These are phyloP conservation scores for Capronia epimyces DNA, from an alignment of 2,329 filamentous ascomycete genomes.

Conservation along the genomic window DNA sequence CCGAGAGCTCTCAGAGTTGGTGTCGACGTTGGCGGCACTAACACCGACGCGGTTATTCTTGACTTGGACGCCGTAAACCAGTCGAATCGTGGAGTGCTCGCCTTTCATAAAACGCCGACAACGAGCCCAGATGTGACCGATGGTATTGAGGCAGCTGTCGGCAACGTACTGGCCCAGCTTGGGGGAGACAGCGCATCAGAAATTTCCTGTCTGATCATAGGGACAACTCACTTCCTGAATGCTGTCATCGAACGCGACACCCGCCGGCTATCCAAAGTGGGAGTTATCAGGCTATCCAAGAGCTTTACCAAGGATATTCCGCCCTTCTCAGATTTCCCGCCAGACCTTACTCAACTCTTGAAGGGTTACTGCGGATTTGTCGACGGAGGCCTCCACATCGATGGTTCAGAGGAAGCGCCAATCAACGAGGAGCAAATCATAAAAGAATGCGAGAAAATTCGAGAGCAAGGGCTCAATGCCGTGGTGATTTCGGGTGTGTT, in stretches of 20 bases:
- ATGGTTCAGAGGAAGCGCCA: conserved; percentile 41
- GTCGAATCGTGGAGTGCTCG: conserved; percentile 40
- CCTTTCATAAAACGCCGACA: conserved; percentile 48
- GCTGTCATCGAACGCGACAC: conserved; percentile 46
- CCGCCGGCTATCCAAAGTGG: conserved; percentile 41
- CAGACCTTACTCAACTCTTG: conserved; percentile 37
- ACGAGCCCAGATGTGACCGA: conserved; percentile 45
- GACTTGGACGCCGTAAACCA: conserved; percentile 36
- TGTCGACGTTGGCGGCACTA: conserved; percentile 34
- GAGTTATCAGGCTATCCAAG: conserved; percentile 44
- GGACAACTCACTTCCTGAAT: conserved; percentile 50
- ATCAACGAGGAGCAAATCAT: conserved; percentile 39
- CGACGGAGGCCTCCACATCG: conserved; percentile 45
- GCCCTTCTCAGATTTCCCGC: conserved; percentile 45
- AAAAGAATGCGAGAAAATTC: conserved; percentile 34
- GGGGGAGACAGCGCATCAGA: not conserved
- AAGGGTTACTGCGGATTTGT: conserved; percentile 41
- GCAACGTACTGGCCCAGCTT: conserved; percentile 29
- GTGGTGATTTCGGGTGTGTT: conserved; percentile 46
- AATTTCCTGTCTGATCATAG: conserved; percentile 39
- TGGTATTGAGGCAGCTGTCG: conserved; percentile 45
- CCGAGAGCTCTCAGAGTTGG: conserved; percentile 39
- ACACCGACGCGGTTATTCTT: conserved; percentile 17
- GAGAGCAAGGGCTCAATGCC: conserved; percentile 35
- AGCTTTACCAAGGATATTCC: conserved; percentile 41